These are phyloP conservation scores for Aspergillus haitiensis DNA, from an alignment of 495 filamentous ascomycete species.

Conservation along the genomic window DNA sequence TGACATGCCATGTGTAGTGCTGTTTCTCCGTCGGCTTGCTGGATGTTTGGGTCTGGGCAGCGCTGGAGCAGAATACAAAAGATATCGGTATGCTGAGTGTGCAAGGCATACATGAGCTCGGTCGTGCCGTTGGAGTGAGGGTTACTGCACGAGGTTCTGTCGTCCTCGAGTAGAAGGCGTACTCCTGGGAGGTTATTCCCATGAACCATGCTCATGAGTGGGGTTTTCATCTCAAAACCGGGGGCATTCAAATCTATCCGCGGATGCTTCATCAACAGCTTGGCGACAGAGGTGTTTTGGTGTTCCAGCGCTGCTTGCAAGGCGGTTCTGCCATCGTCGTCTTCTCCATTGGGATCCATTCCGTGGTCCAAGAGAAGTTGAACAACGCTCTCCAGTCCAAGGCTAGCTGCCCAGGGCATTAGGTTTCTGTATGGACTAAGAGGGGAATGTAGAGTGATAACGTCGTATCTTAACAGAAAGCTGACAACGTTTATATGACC, in stretches of 20 bases:
- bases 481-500: background rate
- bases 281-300: background rate
- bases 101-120: background rate
- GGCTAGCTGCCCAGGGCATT: background rate
- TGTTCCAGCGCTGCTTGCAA: background rate
- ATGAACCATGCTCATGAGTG: background rate
- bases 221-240: background rate
- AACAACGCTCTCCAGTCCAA: background rate
- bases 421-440: background rate
- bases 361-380: background rate
- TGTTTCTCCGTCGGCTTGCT: background rate
- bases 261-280: background rate
- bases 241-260: background rate
- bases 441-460: background rate
- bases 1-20: background rate
- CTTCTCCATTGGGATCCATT: background rate
- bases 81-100: background rate
- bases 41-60: background rate
- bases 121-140: background rate
- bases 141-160: background rate
- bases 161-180: background rate
- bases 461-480: background rate
- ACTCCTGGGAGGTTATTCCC: background rate
- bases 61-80: background rate
- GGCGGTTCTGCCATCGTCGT: background rate